Conservation (phyloP, 1,139 yeast species). For the Scheffersomyces quercinus region DNA sequence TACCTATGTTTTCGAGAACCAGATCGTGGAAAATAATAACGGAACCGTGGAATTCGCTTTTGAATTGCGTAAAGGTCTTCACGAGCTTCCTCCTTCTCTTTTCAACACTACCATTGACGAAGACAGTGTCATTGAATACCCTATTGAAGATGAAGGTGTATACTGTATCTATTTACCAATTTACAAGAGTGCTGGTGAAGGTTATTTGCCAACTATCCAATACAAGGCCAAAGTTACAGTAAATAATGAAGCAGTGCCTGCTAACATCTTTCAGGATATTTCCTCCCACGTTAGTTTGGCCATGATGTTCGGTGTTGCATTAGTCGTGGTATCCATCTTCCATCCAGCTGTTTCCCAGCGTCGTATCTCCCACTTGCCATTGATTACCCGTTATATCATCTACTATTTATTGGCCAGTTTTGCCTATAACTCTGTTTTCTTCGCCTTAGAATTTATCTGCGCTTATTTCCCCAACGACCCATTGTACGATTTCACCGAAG, state of each 20-base stretch:
- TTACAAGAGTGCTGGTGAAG: conserved; percentile 4
- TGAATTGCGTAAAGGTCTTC: conserved; percentile 5
- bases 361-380: not conserved
- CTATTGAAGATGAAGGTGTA: conserved; percentile 7
- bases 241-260: conserved; percentile 6
- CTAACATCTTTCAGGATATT: conserved; percentile 6
- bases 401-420: not conserved
- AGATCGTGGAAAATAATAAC: not conserved
- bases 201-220: conserved; percentile 4
- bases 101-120: conserved; percentile 4
- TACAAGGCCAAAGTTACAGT: conserved; percentile 5
- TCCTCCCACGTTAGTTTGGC: conserved; percentile 4
- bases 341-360: not conserved
- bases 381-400: not conserved
- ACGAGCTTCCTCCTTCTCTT: conserved; percentile 5
- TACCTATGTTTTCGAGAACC: conserved; percentile 3
- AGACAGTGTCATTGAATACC: conserved; percentile 4
- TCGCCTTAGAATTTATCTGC: not conserved
- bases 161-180: conserved; percentile 17
- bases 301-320: conserved; percentile 4
- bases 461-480: conserved; percentile 1
- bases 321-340: conserved; percentile 1
- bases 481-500: conserved; percentile 1
- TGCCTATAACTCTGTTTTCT: not conserved
- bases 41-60: not conserved